Conservation (phyloP, 352 stramenopile species). For the Phytophthora hibernalis region DNA sequence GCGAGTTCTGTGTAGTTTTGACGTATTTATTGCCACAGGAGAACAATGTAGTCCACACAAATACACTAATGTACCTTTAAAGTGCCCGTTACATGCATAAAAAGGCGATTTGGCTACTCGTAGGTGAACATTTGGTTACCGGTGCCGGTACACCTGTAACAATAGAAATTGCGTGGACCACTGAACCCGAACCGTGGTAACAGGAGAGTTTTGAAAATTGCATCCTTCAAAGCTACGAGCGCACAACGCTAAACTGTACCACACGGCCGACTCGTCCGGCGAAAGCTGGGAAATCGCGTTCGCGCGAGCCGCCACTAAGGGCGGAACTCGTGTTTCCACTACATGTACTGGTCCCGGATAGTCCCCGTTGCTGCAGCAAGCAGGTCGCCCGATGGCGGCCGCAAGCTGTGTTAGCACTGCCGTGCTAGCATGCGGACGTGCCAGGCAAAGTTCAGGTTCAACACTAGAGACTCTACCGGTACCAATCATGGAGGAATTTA, state of each 20-base stretch:
- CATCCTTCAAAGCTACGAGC: constrained; percentile 12
- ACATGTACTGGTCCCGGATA: not conserved
- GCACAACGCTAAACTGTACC: constrained; percentile 33
- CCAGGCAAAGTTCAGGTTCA: constrained; percentile 21
- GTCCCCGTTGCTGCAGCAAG: not conserved
- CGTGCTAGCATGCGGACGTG: constrained; percentile 23
- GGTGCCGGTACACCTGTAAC: too few species aligned
- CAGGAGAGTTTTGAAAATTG: constrained; percentile 9
- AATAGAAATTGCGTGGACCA: too few species aligned
- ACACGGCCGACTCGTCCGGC: too few species aligned
- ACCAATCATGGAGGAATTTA: constrained; percentile 18
- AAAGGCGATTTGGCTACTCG: too few species aligned
- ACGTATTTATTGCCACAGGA: too few species aligned
- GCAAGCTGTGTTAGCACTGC: not conserved
- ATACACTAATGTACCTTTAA: too few species aligned
- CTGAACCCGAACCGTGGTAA: too few species aligned
- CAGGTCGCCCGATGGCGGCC: constrained; percentile 13
- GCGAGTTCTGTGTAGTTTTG: constrained; percentile 22
- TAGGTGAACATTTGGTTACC: too few species aligned
- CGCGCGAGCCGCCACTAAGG: constrained; percentile 10
- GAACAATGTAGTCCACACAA: too few species aligned
- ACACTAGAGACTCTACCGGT: constrained; percentile 5
- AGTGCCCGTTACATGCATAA: too few species aligned
- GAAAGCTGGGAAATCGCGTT: constrained; percentile 31
- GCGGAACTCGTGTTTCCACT: constrained; percentile 5